Evolutionary conservation across 139 green algal genomes (phyloP).

Genomic region (Coelastrella sp.): DNA sequence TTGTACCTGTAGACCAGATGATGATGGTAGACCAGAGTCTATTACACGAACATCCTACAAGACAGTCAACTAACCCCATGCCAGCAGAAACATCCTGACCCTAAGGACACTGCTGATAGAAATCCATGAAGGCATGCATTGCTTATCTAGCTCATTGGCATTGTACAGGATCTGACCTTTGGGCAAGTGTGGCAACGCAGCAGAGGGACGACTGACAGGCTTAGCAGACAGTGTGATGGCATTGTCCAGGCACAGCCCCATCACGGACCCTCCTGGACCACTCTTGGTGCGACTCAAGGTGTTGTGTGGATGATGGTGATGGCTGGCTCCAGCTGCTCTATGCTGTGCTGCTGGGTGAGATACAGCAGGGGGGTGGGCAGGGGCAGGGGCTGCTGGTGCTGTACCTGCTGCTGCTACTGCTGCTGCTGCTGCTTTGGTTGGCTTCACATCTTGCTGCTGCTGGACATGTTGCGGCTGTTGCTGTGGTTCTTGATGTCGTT

Average conservation of each 20-base stretch:
- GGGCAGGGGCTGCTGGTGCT: constrained; percentile 23
- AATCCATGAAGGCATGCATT: too few species aligned
- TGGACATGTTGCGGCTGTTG: constrained; percentile 3
- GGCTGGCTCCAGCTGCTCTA: constrained; percentile 15
- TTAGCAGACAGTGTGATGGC: constrained; percentile 33
- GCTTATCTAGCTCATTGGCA: too few species aligned
- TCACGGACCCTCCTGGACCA: not conserved
- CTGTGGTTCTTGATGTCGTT: not conserved
- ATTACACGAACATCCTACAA: too few species aligned
- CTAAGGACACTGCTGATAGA: too few species aligned
- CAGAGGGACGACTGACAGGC: constrained; percentile 6
- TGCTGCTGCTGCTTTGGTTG: not conserved
- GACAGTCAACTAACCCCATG: too few species aligned
- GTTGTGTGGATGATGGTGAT: constrained; percentile 1
- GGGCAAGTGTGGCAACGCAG: not conserved
- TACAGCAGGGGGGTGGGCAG: not conserved
- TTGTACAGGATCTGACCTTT: too few species aligned
- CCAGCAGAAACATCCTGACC: too few species aligned
- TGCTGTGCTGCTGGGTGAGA: not conserved
- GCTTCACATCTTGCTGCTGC: not conserved
- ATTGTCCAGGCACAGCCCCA: constrained; percentile 16
- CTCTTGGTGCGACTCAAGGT: constrained; percentile 23
- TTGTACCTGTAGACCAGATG: too few species aligned
- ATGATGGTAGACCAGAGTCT: too few species aligned
- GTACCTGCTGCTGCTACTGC: not conserved